These are phyloP conservation scores for Sanghuangporus sanghuang DNA, from an alignment of 1,284 basidiomycete genomes.

Conservation along the genomic window DNA sequence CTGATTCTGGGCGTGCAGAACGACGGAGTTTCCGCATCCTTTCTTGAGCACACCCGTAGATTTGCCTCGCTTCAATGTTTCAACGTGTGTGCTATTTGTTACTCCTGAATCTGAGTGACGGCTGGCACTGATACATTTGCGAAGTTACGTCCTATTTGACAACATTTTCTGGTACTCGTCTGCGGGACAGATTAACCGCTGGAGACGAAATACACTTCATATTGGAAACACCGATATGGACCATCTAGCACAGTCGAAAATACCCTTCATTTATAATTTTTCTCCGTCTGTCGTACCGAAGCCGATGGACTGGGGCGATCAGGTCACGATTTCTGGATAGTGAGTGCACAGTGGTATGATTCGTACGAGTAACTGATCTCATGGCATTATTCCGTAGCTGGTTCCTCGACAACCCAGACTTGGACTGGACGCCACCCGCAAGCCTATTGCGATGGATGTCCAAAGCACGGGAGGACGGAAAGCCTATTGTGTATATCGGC, in stretches of 20 bases:
- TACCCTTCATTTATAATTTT: slow-evolving; percentile 72
- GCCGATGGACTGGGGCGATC: slow-evolving; percentile 74
- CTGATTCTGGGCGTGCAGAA: slow-evolving; percentile 33
- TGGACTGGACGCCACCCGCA: slow-evolving; percentile 51
- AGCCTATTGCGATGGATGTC: slow-evolving; percentile 51
- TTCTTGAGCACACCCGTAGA: slow-evolving; percentile 53
- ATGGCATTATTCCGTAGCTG: slow-evolving; percentile 32
- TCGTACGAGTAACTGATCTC: neutral
- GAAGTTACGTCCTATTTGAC: slow-evolving; percentile 62
- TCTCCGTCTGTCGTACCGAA: slow-evolving; percentile 57
- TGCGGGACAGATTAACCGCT: slow-evolving; percentile 68
- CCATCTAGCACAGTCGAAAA: slow-evolving; percentile 60
- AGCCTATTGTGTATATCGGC: slow-evolving; percentile 73
- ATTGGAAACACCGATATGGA: slow-evolving; percentile 60
- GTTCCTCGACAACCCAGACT: slow-evolving; percentile 62
- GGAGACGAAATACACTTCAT: slow-evolving; percentile 54
- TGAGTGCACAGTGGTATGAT: slow-evolving; percentile 25
- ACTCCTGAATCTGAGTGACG: neutral
- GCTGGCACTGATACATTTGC: neutral
- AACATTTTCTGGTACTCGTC: slow-evolving; percentile 76
- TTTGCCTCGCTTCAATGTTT: slow-evolving; percentile 46
- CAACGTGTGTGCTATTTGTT: slow-evolving; percentile 36
- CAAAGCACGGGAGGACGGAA: slow-evolving; percentile 50
- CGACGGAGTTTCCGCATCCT: slow-evolving; percentile 59
- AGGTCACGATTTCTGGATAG: slow-evolving; percentile 60